Evolutionary conservation across 2,329 filamentous ascomycete genomes (phyloP).

Genomic region (Nemania diffusa): DNA sequence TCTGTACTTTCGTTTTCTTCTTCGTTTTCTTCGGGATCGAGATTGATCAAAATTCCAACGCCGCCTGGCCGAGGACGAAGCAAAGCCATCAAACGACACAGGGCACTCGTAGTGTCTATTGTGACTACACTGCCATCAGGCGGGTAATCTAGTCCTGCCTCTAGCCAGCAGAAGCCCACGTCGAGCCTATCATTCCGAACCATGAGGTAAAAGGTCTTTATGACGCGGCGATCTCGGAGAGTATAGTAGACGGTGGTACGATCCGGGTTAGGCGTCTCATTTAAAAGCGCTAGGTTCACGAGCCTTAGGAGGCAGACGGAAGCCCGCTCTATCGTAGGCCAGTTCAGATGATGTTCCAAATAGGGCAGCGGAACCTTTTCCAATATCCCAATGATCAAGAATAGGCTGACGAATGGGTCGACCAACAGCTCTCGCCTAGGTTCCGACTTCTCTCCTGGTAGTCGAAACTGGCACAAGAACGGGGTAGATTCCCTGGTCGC

Average conservation of each 20-base stretch:
- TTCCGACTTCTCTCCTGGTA: neutral
- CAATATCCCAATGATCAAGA: neutral
- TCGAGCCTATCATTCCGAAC: neutral
- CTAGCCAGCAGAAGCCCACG: neutral
- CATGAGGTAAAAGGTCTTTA: neutral
- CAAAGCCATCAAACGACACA: neutral
- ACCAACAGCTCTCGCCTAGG: neutral
- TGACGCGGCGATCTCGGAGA: neutral
- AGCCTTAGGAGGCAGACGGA: no score
- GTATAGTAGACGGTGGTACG: no score
- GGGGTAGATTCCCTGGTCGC: neutral
- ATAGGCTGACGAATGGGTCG: neutral
- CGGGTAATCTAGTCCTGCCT: neutral
- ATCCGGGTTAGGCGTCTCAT: no score
- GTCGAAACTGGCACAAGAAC: neutral
- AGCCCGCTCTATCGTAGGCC: accelerated
- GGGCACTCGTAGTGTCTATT: neutral
- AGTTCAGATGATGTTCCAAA: no score
- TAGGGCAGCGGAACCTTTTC: neutral
- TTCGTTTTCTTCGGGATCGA: no score
- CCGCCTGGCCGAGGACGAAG: neutral
- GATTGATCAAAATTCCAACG: neutral
- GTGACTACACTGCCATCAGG: neutral
- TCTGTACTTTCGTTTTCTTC: neutral
- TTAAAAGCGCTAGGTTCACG: no score